Evolutionary conservation across 306 rosid species (phyloP).

Genomic region (Cercis canadensis): DNA sequence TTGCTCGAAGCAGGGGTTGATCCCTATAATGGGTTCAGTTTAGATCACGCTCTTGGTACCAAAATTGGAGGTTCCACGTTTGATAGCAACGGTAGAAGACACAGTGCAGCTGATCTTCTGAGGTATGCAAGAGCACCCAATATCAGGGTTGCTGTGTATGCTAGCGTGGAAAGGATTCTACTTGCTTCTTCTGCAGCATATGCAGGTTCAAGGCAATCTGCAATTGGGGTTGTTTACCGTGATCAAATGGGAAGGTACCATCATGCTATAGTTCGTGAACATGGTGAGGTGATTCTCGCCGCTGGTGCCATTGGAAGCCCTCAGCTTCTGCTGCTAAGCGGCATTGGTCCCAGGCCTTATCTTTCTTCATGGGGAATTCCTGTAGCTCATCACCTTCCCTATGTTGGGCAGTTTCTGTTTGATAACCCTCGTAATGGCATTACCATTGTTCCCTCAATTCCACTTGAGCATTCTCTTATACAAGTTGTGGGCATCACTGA

Average conservation of each 20-base stretch:
- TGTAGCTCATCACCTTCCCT: slow-evolving; percentile 68
- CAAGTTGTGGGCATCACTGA: slow-evolving; percentile 87
- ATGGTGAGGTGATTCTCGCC: slow-evolving; percentile 74
- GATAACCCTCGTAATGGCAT: slow-evolving; percentile 91
- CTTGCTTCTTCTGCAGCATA: slow-evolving; percentile 45
- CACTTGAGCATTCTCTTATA: slow-evolving; percentile 79
- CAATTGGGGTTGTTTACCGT: slow-evolving; percentile 66
- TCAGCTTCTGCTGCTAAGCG: slow-evolving; percentile 82
- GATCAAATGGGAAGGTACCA: slow-evolving; percentile 63
- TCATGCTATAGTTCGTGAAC: slow-evolving; percentile 58
- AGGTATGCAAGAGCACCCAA: slow-evolving; percentile 49
- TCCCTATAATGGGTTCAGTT: slow-evolving; percentile 80
- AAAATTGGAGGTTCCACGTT: slow-evolving; percentile 93
- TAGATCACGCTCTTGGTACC: slow-evolving; percentile 72
- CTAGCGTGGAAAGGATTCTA: slow-evolving; percentile 71
- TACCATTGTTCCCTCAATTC: slow-evolving; percentile 70
- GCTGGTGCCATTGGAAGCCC: slow-evolving; percentile 95
- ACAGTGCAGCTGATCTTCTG: slow-evolving; percentile 80
- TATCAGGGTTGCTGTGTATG: slow-evolving; percentile 59
- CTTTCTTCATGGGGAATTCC: slow-evolving; percentile 87
- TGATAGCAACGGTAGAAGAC: slow-evolving; percentile 66
- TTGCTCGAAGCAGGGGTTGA: slow-evolving; percentile 72
- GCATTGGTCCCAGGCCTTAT: slow-evolving; percentile 77
- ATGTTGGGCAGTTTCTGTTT: slow-evolving; percentile 74
- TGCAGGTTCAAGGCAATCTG: slow-evolving; percentile 33